Evolutionary conservation across 164 flowering plant genomes (phyloP).

Genomic region (Cinnamomum micranthum): DNA sequence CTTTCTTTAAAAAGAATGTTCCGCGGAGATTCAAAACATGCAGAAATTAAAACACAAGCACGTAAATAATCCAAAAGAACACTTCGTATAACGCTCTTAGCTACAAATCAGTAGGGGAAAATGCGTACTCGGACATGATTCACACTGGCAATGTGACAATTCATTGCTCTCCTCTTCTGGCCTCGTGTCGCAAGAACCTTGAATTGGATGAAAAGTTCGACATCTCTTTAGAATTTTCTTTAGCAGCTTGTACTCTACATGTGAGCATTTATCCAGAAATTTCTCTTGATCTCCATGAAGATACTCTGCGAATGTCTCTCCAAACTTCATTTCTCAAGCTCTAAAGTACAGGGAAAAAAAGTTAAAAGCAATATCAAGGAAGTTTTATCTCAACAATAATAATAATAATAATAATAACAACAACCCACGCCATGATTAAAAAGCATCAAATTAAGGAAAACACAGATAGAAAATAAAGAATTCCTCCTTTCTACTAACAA

Average conservation of each 20-base stretch:
- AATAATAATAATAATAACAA: too few relatives aligned
- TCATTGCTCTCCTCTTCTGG: constrained; percentile 12
- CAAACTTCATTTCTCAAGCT: constrained; percentile 61
- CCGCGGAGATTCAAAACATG: too few relatives aligned
- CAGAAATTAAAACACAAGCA: too few relatives aligned
- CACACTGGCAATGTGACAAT: constrained; percentile 27
- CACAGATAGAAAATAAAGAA: too few relatives aligned
- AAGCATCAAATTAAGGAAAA: too few relatives aligned
- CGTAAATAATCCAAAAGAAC: too few relatives aligned
- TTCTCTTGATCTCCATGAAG: constrained; percentile 53
- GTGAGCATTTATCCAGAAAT: constrained; percentile 47
- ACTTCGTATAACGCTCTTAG: too few relatives aligned
- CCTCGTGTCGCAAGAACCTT: constrained; percentile 14
- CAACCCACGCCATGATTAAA: too few relatives aligned
- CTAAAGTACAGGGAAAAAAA: not conserved
- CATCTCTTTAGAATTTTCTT: constrained; percentile 79
- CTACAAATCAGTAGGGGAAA: not conserved
- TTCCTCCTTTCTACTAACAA: too few relatives aligned
- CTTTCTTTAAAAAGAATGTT: too few relatives aligned
- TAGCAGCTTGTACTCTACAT: constrained; percentile 71
- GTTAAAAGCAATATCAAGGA: too few relatives aligned
- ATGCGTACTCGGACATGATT: constrained; percentile 53
- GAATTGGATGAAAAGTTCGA: constrained; percentile 30
- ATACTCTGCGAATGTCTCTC: constrained; percentile 63
- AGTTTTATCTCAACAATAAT: too few relatives aligned